These are phyloP conservation scores for Isatis lusitanica DNA, from an alignment of 441 rosid genomes.

Conservation along the genomic window DNA sequence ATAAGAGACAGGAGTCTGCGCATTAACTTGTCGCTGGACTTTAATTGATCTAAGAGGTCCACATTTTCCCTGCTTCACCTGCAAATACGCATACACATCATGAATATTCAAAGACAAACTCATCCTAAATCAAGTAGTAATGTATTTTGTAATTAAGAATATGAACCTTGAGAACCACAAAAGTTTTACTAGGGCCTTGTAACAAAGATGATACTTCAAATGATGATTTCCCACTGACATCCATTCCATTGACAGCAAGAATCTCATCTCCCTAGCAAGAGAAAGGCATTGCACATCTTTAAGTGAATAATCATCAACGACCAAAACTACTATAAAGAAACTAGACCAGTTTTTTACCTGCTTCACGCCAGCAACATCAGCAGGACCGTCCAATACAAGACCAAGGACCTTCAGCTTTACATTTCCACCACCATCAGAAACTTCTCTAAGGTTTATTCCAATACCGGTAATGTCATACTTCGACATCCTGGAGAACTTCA, in stretches of 20 bases:
- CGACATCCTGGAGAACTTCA: constrained; percentile 94
- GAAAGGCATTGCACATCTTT: constrained; percentile 4
- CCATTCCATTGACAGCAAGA: constrained; percentile 76
- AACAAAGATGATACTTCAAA: constrained; percentile 90
- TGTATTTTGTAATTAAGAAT: background rate
- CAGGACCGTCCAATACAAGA: constrained; percentile 82
- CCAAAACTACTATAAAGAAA: constrained; percentile 1
- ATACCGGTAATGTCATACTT: constrained; percentile 91
- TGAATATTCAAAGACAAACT: background rate
- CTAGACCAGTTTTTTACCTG: constrained; percentile 51
- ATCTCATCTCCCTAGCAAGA: constrained; percentile 79
- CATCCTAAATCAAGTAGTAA: background rate
- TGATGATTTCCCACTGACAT: constrained; percentile 82
- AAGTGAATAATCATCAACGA: background rate
- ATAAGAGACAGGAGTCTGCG: constrained; percentile 81
- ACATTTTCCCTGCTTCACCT: constrained; percentile 92
- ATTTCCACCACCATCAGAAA: constrained; percentile 63
- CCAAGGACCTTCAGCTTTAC: constrained; percentile 80
- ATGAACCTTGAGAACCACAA: constrained; percentile 70
- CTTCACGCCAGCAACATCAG: constrained; percentile 78
- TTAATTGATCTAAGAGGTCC: constrained; percentile 67
- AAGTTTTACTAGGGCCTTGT: constrained; percentile 91
- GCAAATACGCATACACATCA: constrained; percentile 27
- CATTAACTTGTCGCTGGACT: constrained; percentile 82
- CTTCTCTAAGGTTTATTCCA: constrained; percentile 90